Evolutionary conservation across 345 rosid species (phyloP), one percentile per base, ranked within the genome.

Genomic region (Brassica juncea): DNA sequence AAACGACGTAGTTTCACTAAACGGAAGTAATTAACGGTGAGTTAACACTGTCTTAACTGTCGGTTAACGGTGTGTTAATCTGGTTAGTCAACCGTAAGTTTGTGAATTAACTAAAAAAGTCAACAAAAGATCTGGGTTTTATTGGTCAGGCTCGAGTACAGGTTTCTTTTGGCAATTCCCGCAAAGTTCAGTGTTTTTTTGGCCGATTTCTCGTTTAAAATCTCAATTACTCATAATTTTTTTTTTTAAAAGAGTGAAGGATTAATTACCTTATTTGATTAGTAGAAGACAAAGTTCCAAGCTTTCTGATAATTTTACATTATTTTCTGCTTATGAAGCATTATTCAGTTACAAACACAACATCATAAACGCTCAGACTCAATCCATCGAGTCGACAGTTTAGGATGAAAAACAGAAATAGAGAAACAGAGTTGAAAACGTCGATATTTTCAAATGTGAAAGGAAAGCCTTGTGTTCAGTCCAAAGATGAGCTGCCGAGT

Each of bases 401-500:
- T 47, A 47, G 54, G 15, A 47, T 47, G 15, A 47, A 47, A 39
- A 10, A 14, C 54, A 47, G 54, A 47, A 9, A 39, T 39, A 37
- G 42, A 8, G 37, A 34, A 34, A 12, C 54, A 47, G 54, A 47
- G 54, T 47, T 47, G 15, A 4, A 47, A 47, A 47, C 54, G 15
- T 47, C 14, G 54, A 47, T 47, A 47, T 47, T 47, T 47, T 47
- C 54, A 47, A 47, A 47, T 5, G 54, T 47, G 54, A 47, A 47
- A 47, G 54, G 54, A 12, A 4, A 47, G 27, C 66, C 57, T 35
- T 34, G 72, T 39, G 3, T 68, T 27, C 72, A 74, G 28, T 35
- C 21, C 69, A 57, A 57, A 23, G 49, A 76, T 44, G 30, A 30
- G 61, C 28, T 71, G 66, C 49, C 10, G 14, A 39, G 52, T 44